phyloP scores from a whole-genome alignment of 352 stramenopile genomes.

The Peronospora destructor region DNA sequence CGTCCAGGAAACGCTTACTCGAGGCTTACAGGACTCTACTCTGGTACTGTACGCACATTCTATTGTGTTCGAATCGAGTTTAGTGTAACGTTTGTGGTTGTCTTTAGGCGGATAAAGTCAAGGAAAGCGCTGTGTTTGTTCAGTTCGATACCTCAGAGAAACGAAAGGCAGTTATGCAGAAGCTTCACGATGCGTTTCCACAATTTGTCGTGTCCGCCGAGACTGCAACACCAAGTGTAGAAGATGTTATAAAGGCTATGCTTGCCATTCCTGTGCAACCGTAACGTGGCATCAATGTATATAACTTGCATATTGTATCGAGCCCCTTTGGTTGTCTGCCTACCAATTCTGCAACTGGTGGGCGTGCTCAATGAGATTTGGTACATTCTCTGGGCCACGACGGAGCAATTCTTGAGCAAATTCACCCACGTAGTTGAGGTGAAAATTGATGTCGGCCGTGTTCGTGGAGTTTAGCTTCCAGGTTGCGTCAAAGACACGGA shows the following conservation, averaged over 20 bases:
- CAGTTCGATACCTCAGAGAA: conserved; percentile 41
- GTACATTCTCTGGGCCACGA: conserved; percentile 51
- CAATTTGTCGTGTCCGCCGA: not conserved
- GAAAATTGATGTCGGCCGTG: conserved; percentile 49
- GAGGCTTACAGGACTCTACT: conserved; percentile 33
- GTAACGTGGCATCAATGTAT: conserved; percentile 17
- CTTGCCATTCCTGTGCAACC: conserved; percentile 13
- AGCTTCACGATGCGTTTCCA: conserved; percentile 24
- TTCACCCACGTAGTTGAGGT: conserved; percentile 61
- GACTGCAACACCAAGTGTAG: conserved; percentile 6
- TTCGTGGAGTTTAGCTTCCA: conserved; percentile 45
- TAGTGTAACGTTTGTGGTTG: not conserved
- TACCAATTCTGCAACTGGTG: conserved; percentile 79
- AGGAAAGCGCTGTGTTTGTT: conserved; percentile 27
- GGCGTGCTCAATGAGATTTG: conserved; percentile 52
- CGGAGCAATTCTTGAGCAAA: conserved; percentile 69
- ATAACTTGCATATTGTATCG: conserved; percentile 32
- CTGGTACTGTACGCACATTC: conserved; percentile 28
- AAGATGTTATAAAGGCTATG: conserved; percentile 27
- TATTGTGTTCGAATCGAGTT: not conserved
- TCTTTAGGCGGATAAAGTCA: conserved; percentile 33
- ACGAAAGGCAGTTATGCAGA: conserved; percentile 33
- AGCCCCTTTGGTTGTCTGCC: conserved; percentile 1
- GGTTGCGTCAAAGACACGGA: conserved; percentile 64
- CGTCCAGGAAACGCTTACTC: conserved; percentile 36